Base-by-base conservation (phyloP, 768 basidiomycete species). In the Russula earlei region DNA sequence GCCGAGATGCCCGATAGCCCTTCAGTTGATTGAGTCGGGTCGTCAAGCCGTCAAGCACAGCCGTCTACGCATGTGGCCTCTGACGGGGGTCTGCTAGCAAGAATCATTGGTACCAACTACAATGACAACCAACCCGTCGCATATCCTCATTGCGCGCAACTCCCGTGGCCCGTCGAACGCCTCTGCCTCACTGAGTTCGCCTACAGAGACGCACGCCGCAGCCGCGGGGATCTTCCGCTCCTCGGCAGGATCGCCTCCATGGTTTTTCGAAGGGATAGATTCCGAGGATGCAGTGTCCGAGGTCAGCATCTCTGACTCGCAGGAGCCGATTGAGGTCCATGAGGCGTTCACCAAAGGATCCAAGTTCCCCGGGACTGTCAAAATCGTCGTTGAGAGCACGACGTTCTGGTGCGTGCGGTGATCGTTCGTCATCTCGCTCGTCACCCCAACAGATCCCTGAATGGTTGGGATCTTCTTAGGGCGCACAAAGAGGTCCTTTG, bases 401-500 rank as follows among this genome's bases (percentile, higher is more conserved):
- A 91, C 87, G 4, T 95, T 95, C 71, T 95, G 92, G 91, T 91
- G 66, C 64, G 86, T 72, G 47, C 49, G 34, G 24, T 49, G n/a
- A n/a, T 14, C 29, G 12, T 38, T 41, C 36, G 20, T n/a, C 49
- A 17, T 46, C 36, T 17, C 38, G 49, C 55, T 52, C 47, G 43
- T 58, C 45, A 29, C 48, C 43, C 62, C 36, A 59, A 49, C 52
- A 48, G 37, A 29, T 15, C 34, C 29, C 29, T 7, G 34, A 29
- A 17, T 2, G n/a, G 42, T 14, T 27, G 37, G 25, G 15, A 15
- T 19, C 7, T 29, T 19, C 5, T 40, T 43, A 91, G 89, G 89
- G 85, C 87, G 0, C 92, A 95, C 71, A 92, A 90, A 68, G 91
- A 94, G 66, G 81, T 95, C 27, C 73, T 95, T 6, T 87, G 84